Conservation (phyloP, 2,329 filamentous ascomycete genomes). For the Rhytidhysteron rufulum region DNA sequence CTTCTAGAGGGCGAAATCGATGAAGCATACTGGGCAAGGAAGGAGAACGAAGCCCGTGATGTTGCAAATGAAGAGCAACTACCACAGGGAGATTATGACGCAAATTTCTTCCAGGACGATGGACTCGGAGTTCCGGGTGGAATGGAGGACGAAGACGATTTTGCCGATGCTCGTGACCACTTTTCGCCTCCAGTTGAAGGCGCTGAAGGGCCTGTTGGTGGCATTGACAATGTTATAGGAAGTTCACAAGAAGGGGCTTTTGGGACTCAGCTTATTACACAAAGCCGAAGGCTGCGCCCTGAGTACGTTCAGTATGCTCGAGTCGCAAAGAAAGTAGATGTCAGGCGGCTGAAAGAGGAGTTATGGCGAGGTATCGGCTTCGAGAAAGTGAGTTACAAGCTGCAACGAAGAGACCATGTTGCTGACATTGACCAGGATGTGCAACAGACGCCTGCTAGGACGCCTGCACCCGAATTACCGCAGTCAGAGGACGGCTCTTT, state of each 20-base stretch:
- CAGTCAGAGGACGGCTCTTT: conserved; percentile 53
- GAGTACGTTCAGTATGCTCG: conserved; percentile 65
- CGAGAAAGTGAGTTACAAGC: conserved; percentile 31
- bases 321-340: conserved; percentile 65
- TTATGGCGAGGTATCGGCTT: conserved; percentile 62
- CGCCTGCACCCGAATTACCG: conserved; percentile 21
- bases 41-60: conserved; percentile 25
- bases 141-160: conserved; percentile 67
- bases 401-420: not conserved
- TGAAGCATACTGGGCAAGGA: conserved; percentile 88
- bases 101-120: conserved; percentile 95
- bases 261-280: conserved; percentile 60
- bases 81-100: conserved; percentile 79
- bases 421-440: not conserved
- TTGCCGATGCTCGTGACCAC: conserved; percentile 76
- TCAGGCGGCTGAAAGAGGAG: conserved; percentile 60
- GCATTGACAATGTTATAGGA: conserved; percentile 49
- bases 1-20: conserved; percentile 76
- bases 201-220: conserved; percentile 26
- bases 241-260: conserved; percentile 52
- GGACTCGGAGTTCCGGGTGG: conserved; percentile 65
- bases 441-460: conserved; percentile 27
- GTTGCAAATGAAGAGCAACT: conserved; percentile 52
- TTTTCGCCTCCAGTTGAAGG: conserved; percentile 65
- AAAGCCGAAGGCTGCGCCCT: conserved; percentile 56